A percentile compares a stretch with the other conserved stretches of the same genome.
Conservation (phyloP, 441 rosid genomes). For the Biscutella auriculata region DNA sequence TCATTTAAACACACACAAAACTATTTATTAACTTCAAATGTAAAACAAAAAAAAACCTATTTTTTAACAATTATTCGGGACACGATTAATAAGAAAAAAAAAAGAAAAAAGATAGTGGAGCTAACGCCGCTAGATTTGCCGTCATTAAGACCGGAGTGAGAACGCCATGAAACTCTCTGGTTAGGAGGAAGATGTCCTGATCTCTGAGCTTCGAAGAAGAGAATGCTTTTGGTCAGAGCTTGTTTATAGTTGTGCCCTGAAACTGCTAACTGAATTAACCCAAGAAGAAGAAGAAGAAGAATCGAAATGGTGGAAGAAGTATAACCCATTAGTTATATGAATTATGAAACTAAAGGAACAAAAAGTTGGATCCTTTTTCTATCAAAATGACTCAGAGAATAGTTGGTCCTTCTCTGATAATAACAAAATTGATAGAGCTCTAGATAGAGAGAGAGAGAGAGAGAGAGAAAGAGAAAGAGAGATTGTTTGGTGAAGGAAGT, state of each 20-base stretch:
- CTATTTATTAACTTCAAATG: no score
- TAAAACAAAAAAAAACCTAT: no score
- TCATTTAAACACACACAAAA: no score
- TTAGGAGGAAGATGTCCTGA: conserved; percentile 73
- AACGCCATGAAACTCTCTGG: conserved; percentile 87
- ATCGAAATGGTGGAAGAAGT: neutral
- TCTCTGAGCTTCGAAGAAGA: conserved; percentile 94
- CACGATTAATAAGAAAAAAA: no score
- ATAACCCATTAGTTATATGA: conserved; percentile 9
- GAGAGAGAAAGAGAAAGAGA: no score
- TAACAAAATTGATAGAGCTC: no score
- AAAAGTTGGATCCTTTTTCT: neutral
- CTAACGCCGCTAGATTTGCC: conserved; percentile 91
- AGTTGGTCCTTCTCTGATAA: conserved; percentile 10
- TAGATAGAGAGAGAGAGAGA: neutral
- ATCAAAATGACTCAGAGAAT: neutral
- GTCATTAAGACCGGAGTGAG: conserved; percentile 74
- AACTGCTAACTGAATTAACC: conserved; percentile 33
- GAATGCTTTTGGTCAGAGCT: conserved; percentile 79
- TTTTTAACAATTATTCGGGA: no score
- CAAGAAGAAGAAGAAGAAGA: conserved; percentile 30
- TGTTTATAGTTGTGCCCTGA: conserved; percentile 76
- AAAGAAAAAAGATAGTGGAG: neutral
- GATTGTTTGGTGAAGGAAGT: conserved; percentile 18
- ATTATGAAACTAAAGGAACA: no score